Conservation (phyloP, 169 alveolate species). For the Plasmodium gonderi region DNA sequence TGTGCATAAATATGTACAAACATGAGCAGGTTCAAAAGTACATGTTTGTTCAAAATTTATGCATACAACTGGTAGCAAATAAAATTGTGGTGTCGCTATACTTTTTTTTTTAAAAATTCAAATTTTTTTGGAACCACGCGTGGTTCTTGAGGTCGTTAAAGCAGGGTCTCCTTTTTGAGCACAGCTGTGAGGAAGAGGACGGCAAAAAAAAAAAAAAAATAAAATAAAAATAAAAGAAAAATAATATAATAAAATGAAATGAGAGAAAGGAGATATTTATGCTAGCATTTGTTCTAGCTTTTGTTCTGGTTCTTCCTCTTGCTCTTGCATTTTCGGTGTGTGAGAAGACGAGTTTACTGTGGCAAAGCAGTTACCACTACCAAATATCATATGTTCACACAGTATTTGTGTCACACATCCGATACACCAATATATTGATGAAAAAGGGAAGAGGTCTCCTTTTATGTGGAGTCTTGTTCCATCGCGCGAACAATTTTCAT, state of each 20-base stretch:
- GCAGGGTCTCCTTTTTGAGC: slow-evolving; percentile 59
- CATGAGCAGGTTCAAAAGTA: neutral
- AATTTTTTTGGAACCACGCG: slow-evolving; percentile 62
- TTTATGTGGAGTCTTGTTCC: neutral
- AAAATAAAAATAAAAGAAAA: neutral
- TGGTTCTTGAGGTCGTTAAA: slow-evolving; percentile 71
- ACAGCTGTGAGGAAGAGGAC: slow-evolving; percentile 12
- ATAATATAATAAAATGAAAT: no score
- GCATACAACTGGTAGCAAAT: neutral
- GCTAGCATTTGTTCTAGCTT: no score
- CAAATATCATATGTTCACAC: no score
- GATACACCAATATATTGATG: no score
- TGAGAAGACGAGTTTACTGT: no score
- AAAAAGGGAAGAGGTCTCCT: neutral
- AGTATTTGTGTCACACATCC: no score
- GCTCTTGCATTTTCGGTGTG: no score
- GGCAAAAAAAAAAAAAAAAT: neutral
- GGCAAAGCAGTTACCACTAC: no score
- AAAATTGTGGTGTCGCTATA: neutral
- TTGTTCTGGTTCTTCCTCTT: no score
- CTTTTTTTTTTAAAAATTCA: slow-evolving; percentile 41
- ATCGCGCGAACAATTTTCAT: neutral
- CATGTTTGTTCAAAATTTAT: neutral
- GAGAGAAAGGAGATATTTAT: no score
- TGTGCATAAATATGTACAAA: neutral